Conservation (phyloP, 2,329 filamentous ascomycete species). For the Fusarium sp. region DNA sequence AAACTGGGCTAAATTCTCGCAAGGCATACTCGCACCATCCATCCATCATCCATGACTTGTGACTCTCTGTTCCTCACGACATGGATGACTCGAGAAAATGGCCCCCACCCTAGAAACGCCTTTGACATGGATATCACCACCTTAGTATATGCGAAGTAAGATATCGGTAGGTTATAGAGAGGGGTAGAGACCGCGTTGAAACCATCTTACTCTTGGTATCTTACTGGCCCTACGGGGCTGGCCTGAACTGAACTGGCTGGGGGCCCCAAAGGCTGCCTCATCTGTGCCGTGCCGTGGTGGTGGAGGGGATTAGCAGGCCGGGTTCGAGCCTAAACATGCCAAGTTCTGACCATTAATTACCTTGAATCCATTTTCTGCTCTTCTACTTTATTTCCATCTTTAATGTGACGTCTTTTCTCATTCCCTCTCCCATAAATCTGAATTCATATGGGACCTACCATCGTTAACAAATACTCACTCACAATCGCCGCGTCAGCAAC, state of each 20-base stretch:
- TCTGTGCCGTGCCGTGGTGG: conserved; percentile 12
- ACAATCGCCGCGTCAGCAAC: conserved; percentile 9
- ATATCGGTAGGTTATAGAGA: neutral
- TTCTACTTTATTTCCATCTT: conserved; percentile 1
- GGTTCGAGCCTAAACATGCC: conserved; percentile 8
- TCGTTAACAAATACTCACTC: neutral
- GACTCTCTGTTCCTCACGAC: neutral
- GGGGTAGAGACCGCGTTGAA: neutral
- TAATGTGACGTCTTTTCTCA: conserved; percentile 17
- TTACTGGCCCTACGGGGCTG: conserved; percentile 3
- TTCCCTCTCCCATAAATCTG: neutral
- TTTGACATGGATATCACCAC: neutral
- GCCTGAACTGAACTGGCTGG: conserved; percentile 7
- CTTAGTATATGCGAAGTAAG: neutral
- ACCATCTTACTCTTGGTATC: neutral
- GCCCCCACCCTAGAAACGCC: conserved; percentile 21
- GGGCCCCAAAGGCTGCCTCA: conserved; percentile 32
- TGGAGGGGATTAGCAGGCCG: conserved; percentile 14
- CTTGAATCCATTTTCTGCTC: conserved; percentile 6
- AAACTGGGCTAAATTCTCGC: neutral
- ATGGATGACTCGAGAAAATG: conserved; percentile 16
- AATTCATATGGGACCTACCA: neutral
- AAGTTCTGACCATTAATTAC: conserved; percentile 1
- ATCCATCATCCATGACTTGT: neutral
- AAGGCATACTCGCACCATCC: conserved; percentile 19